Conservation (phyloP, 371 early-diverging fungal genomes). For the Polyrhizophydium stewartii region DNA sequence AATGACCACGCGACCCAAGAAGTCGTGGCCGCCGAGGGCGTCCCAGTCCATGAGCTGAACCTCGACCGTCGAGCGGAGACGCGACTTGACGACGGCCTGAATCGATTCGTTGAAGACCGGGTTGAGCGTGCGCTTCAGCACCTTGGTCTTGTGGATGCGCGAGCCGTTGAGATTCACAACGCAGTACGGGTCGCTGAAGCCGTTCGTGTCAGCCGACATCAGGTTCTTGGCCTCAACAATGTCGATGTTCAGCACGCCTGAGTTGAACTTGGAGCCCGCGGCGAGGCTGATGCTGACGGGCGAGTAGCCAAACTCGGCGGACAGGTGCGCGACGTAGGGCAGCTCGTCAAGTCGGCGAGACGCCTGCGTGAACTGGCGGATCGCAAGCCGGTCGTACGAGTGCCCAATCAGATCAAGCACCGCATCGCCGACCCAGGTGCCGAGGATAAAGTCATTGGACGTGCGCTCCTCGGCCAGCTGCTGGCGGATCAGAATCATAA, state of each 20-base stretch:
- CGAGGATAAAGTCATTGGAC: conserved; percentile 19
- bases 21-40: conserved; percentile 21
- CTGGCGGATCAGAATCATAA: conserved; percentile 10
- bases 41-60: conserved; percentile 35
- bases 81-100: conserved; percentile 17
- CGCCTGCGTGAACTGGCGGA: conserved; percentile 7
- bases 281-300: neutral
- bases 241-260: conserved; percentile 33
- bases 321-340: neutral
- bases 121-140: conserved; percentile 31
- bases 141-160: conserved; percentile 33
- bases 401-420: conserved; percentile 16
- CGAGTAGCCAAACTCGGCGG: neutral
- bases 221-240: conserved; percentile 32
- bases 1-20: conserved; percentile 30
- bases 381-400: conserved; percentile 2
- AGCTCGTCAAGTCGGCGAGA: neutral
- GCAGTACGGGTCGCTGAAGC: conserved; percentile 36
- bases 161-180: conserved; percentile 25
- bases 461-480: conserved; percentile 9
- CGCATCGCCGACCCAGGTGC: conserved; percentile 22
- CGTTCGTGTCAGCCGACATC: conserved; percentile 32
- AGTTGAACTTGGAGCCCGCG: neutral
- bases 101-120: conserved; percentile 35
- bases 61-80: conserved; percentile 28